Evolutionary conservation across 768 basidiomycete genomes (phyloP), one percentile per base, ranked within the genome.

Genomic region (Termitomyces sp.): DNA sequence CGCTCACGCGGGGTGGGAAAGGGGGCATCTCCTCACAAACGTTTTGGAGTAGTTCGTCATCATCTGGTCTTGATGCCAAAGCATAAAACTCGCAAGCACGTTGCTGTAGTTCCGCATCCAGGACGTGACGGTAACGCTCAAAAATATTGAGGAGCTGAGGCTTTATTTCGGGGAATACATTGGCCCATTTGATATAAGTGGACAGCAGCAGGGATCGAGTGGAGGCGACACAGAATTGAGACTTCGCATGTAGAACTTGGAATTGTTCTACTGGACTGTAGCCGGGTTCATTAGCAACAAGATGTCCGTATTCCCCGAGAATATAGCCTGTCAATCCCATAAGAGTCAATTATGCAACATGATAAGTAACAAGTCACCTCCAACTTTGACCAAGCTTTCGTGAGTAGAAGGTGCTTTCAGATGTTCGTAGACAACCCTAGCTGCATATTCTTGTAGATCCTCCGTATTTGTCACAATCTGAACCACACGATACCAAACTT

Each of bases 151-250:
- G 65, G 30, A 99, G 83, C 62, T 98, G 94, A 7, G 87, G 81
- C 64, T 95, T 97, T 73, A 99, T 97, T 70, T 99, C 97, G 19
- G 97, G 97, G 72, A 98, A 99, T 55, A 99, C 91, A 68, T 99
- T 99, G 61, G 97, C 94, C 96, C 96, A 98, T 81, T 99, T 99
- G 76, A 98, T 88, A 69, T 99, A 99, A 0, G 97, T 98, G 11
- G 97, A 96, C 37, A 99, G 78, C 28, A 99, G 83, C 31, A 99
- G 78, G 0, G 95, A 89, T 35, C 96, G 85, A 8, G 97, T 98
- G 31, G 94, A 75, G 5, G 95, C 94, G 38, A 90, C 81, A 67
- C 95, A 97, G 67, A 93, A 91, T 68, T 96, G 94, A 14, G 94
- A 95, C 69, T 98, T 98, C 7, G 92, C 84, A 71, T 99, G 95